phyloP scores from a whole-genome alignment of 805 yeast species.

The Nakazawaea anatomiae region DNA sequence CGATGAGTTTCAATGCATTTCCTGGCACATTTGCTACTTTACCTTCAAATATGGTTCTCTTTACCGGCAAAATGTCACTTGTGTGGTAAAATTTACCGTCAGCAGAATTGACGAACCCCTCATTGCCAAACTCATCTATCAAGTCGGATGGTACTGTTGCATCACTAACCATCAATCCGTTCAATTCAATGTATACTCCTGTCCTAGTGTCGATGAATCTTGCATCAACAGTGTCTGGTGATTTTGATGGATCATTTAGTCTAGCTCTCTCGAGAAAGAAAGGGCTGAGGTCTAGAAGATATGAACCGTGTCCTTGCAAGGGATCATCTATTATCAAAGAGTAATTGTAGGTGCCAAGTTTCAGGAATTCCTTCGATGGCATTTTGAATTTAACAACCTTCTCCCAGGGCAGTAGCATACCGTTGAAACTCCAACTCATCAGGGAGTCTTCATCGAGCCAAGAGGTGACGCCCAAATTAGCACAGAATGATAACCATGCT shows the following conservation, averaged over 20 bases:
- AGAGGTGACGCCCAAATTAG: slow-evolving; percentile 33
- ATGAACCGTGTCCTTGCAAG: slow-evolving; percentile 38
- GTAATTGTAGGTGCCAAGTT: slow-evolving; percentile 42
- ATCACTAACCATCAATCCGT: slow-evolving; percentile 35
- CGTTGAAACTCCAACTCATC: slow-evolving; percentile 45
- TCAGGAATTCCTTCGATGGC: slow-evolving; percentile 39
- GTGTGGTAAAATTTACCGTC: slow-evolving; percentile 25
- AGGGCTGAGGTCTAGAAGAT: slow-evolving; percentile 41
- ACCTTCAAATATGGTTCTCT: slow-evolving; percentile 24
- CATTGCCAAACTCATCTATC: slow-evolving; percentile 11
- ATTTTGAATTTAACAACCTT: slow-evolving; percentile 42
- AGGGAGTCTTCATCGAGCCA: slow-evolving; percentile 47
- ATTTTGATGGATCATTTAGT: slow-evolving; percentile 37
- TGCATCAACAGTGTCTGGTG: slow-evolving; percentile 41
- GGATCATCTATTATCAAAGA: slow-evolving; percentile 40
- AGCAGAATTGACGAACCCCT: slow-evolving; percentile 28
- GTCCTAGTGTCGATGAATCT: slow-evolving; percentile 56
- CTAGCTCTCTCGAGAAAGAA: slow-evolving; percentile 41
- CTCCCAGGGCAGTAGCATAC: slow-evolving; percentile 49
- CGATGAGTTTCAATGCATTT: slow-evolving; percentile 16
- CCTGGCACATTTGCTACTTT: slow-evolving; percentile 23
- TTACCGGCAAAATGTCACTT: slow-evolving; percentile 19
- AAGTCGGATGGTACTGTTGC: slow-evolving; percentile 14
- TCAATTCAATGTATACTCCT: slow-evolving; percentile 54
- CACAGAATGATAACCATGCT: slow-evolving; percentile 39